Evolutionary conservation across 2,329 filamentous ascomycete genomes (phyloP), one percentile per base, ranked within the genome.

Genomic region (Claviceps purpurea): DNA sequence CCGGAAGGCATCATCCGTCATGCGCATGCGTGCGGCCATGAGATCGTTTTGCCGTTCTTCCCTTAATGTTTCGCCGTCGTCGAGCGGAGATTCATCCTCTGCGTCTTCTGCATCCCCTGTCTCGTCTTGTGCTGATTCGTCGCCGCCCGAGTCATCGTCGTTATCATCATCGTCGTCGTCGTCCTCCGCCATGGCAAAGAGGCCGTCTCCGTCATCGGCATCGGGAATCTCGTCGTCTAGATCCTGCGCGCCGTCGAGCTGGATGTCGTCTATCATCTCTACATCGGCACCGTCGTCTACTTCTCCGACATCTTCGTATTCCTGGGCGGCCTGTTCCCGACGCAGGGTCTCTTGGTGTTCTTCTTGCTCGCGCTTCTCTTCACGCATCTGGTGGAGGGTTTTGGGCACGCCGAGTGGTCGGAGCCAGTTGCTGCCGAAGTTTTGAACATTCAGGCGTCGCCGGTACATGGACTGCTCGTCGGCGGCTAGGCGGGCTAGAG

Each of bases 361-460:
- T 64, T 91, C 85, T 52, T 87, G 79, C 71, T 98, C 93, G 11
- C 86, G 79, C 58, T 84, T 82, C 71, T 98, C 93, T 68, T 98
- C 93, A 43, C 86, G 84, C 70, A 89, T 80, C 56, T 94, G 89
- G 64, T 94, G 84, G 54, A 95, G 80, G 1, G 91, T 95, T 74
- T 97, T 98, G 53, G 81, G 67, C 52, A 95, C 77, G 7, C 91
- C 93, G 0, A 89, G 89, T 0, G 93, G 93, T 54, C 85, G 87
- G 52, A 98, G 83, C 93, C 93, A 98, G 45, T 79, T 79, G 58
- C 84, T 86, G 55, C 93, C 93, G 64, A 94, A 96, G 61, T 89
- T 87, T 47, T 85, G 80, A 34, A 97, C 85, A 58, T 91, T 89
- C 47, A 80, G 71, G 62, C 90, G 89, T 47, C 91, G 87, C 8